These are phyloP conservation scores for Echium plantagineum DNA, from an alignment of 257 asterid genomes.

Conservation along the genomic window DNA sequence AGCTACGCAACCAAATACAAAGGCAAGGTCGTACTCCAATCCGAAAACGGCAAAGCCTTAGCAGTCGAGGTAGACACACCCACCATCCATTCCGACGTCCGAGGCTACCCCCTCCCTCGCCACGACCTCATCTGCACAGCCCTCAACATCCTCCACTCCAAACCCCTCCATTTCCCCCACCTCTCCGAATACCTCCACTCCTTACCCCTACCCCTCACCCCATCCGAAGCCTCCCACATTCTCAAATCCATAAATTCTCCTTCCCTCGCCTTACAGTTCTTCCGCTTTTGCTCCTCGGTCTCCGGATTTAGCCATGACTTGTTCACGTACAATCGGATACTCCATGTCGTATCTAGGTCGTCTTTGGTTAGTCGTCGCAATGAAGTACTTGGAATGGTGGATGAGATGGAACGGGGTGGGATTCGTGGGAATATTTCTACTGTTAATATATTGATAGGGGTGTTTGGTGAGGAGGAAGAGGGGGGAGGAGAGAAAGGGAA, in stretches of 20 bases:
- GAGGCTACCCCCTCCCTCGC: slow-evolving; percentile 92
- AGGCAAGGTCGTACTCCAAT: slow-evolving; percentile 47
- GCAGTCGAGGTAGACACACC: slow-evolving; percentile 60
- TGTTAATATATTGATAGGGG: slow-evolving; percentile 62
- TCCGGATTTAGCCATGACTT: slow-evolving; percentile 65
- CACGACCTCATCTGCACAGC: slow-evolving; percentile 73
- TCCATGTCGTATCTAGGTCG: slow-evolving; percentile 52
- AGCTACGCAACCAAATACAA: slow-evolving; percentile 60
- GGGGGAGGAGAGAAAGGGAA: slow-evolving; percentile 11
- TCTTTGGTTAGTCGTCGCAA: slow-evolving; percentile 36
- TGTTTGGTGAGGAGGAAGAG: slow-evolving; percentile 22
- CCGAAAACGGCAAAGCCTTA: slow-evolving; percentile 51
- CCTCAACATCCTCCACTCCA: slow-evolving; percentile 47
- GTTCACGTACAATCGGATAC: slow-evolving; percentile 69
- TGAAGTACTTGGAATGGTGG: slow-evolving; percentile 31
- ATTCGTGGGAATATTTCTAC: slow-evolving; percentile 67
- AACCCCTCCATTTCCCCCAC: slow-evolving; percentile 46
- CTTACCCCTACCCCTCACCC: slow-evolving; percentile 34
- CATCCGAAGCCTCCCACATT: slow-evolving; percentile 67
- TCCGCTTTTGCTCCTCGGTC: slow-evolving; percentile 65
- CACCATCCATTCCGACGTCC: slow-evolving; percentile 39
- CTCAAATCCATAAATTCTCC: slow-evolving; percentile 68
- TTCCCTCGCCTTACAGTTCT: slow-evolving; percentile 50
- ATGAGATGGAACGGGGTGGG: slow-evolving; percentile 24
- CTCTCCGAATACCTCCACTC: slow-evolving; percentile 44